phyloP scores from a whole-genome alignment of 1,139 yeast species.

The Geotrichum europaeum region DNA sequence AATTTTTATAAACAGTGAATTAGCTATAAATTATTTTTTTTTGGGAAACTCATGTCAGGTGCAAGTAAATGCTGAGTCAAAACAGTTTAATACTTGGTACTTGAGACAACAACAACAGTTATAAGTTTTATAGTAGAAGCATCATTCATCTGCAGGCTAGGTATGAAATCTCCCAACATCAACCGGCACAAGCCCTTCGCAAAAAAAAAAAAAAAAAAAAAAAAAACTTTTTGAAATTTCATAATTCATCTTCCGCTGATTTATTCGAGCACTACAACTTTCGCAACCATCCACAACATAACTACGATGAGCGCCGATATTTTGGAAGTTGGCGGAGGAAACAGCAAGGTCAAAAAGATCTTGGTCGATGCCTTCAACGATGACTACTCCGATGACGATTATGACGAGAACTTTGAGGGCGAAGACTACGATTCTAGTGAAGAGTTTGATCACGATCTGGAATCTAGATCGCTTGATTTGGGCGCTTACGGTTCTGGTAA shows the following conservation, averaged over 20 bases:
- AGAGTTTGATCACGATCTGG: constrained; percentile 14
- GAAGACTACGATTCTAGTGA: constrained; percentile 13
- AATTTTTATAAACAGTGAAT: no score
- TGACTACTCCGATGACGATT: background rate
- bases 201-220: background rate
- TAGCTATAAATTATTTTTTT: no score
- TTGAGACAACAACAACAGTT: background rate
- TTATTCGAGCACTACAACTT: background rate
- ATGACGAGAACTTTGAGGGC: constrained; percentile 9
- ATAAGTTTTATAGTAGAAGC: no score
- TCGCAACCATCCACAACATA: background rate
- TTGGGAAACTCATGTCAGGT: background rate
- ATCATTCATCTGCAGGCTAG: no score
- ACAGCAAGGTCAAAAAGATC: background rate
- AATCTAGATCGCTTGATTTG: constrained; percentile 15
- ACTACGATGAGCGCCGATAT: background rate
- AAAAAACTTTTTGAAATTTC: background rate
- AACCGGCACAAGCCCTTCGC: background rate
- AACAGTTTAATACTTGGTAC: background rate
- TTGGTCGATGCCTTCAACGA: constrained; percentile 8
- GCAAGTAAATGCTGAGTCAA: background rate
- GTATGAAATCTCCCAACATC: background rate
- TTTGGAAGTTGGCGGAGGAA: background rate
- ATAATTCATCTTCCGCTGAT: background rate
- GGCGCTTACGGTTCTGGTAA: constrained; percentile 20